Evolutionary conservation across 805 yeast species (phyloP), one percentile per base, ranked within the genome.

Genomic region (Torulaspora maleeae): DNA sequence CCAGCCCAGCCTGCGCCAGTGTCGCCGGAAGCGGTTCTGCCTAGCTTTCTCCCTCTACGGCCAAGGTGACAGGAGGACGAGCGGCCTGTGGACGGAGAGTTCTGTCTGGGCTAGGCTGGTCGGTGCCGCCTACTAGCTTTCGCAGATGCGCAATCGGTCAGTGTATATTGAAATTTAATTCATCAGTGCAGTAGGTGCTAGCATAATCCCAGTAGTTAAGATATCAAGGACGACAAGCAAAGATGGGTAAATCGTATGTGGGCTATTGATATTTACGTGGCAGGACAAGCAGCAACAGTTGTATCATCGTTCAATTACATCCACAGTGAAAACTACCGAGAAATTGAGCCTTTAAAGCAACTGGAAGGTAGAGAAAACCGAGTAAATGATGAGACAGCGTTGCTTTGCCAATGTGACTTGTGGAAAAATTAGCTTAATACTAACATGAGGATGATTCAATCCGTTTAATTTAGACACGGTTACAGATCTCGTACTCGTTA

Each of bases 401-500:
- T 15, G 35, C 20, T 32, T 8, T 22, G 25, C 25, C 20, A 16
- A 15, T 15, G 17, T 16, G 20, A 19, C 7, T 15, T 16, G 12
- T 4, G 11, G 35, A 11, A 32, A 4, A 6, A 19, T 20, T 13
- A 38, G 3, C 32, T 17, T 13, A 11, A 12, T 44, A 44, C 47
- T 44, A 44, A 44, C 44, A 36, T 10, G 13, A 28, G 27, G 33
- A 17, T n/a, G 4, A 24, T 8, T 11, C 20, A 9, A 32, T 25
- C 27, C 41, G 30, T 48, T 53, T 48, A 32, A 30, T 49, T 56
- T 59, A 79, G 89, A 77, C 96, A 88, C 80, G 99, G 99, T 85
- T 90, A 88, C 84, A 90, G 99, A 90, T 89, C 97, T 69, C 93
- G 99, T 80, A 91, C 99, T 79, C 95, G 99, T 79, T 93, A 93